Percentiles rank a stretch among this genome's conserved stretches.
phyloP scores from a whole-genome alignment of 2,329 filamentous ascomycete genomes.

The Pseudocercospora pini-densiflorae region DNA sequence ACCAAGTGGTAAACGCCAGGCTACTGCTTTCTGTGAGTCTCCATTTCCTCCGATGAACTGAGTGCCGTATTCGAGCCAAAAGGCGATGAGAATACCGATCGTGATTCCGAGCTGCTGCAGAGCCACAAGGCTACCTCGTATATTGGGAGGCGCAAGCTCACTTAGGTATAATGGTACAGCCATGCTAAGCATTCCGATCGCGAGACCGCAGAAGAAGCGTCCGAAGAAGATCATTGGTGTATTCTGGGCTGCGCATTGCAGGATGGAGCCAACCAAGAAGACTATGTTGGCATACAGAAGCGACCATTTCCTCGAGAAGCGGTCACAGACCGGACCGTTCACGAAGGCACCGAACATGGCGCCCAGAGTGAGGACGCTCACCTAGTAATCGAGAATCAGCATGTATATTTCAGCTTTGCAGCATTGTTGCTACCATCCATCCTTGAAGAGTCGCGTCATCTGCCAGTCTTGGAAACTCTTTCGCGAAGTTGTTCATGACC shows the following conservation, averaged over 20 bases:
- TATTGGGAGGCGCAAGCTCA: conserved; percentile 41
- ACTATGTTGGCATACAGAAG: conserved; percentile 1
- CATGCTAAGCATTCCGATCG: conserved; percentile 33
- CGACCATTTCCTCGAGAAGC: conserved; percentile 5
- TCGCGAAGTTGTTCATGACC: conserved; percentile 3
- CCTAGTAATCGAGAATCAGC: neutral
- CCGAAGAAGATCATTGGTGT: conserved; percentile 6
- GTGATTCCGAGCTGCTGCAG: conserved; percentile 52
- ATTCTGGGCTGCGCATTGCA: conserved; percentile 3
- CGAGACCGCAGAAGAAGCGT: conserved; percentile 33
- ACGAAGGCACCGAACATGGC: conserved; percentile 2
- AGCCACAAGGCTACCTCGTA: conserved; percentile 49
- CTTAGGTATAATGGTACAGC: conserved; percentile 46
- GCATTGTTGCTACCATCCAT: neutral
- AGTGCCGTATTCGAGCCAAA: conserved; percentile 32
- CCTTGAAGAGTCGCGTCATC: conserved; percentile 1
- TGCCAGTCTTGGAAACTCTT: neutral
- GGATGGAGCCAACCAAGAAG: conserved; percentile 1
- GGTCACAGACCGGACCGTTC: neutral
- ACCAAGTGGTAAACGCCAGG: conserved; percentile 53
- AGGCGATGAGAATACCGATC: conserved; percentile 51
- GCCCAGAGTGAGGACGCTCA: neutral
- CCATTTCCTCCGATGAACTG: conserved; percentile 34
- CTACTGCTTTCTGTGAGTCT: conserved; percentile 30
- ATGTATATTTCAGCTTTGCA: neutral